These are phyloP conservation scores for Globisporangium nagaii DNA, from an alignment of 352 stramenopile species.

Conservation along the genomic window DNA sequence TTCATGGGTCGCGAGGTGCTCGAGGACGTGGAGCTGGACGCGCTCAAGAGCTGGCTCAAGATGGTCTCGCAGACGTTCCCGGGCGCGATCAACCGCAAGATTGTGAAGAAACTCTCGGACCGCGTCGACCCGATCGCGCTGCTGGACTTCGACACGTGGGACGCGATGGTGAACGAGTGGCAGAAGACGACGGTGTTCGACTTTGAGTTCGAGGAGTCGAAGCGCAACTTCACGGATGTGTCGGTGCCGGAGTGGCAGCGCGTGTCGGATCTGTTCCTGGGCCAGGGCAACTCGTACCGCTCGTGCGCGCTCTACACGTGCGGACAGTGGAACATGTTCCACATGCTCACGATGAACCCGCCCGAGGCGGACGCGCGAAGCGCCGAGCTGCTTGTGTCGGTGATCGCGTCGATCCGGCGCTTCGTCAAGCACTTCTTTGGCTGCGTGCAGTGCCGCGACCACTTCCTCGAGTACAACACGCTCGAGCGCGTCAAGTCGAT, in stretches of 20 bases:
- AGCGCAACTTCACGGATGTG: slow-evolving; percentile 41
- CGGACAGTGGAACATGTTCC: slow-evolving; percentile 85
- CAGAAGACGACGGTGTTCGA: slow-evolving; percentile 38
- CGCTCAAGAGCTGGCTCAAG: slow-evolving; percentile 72
- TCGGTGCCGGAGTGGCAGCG: slow-evolving; percentile 62
- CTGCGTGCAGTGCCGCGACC: slow-evolving; percentile 68
- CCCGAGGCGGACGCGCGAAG: slow-evolving; percentile 27
- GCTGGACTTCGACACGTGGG: slow-evolving; percentile 71
- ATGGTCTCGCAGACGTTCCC: slow-evolving; percentile 72
- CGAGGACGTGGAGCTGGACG: slow-evolving; percentile 70
- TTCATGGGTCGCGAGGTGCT: slow-evolving; percentile 76
- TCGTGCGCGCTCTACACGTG: slow-evolving; percentile 78
- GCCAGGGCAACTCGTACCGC: slow-evolving; percentile 55
- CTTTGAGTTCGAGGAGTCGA: slow-evolving; percentile 53
- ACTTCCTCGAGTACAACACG: slow-evolving; percentile 77
- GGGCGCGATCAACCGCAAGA: slow-evolving; percentile 61
- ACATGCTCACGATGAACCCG: slow-evolving; percentile 80
- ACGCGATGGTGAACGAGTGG: slow-evolving; percentile 56
- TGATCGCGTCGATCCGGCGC: slow-evolving; percentile 68
- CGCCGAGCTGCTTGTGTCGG: slow-evolving; percentile 53
- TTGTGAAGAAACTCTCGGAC: slow-evolving; percentile 47
- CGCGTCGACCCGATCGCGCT: slow-evolving; percentile 43
- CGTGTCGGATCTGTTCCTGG: slow-evolving; percentile 55
- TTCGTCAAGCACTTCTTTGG: slow-evolving; percentile 87
- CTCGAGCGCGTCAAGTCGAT: slow-evolving; percentile 63